Conservation (phyloP, 176 grass and related monocot species). For the Musa itinerans region DNA sequence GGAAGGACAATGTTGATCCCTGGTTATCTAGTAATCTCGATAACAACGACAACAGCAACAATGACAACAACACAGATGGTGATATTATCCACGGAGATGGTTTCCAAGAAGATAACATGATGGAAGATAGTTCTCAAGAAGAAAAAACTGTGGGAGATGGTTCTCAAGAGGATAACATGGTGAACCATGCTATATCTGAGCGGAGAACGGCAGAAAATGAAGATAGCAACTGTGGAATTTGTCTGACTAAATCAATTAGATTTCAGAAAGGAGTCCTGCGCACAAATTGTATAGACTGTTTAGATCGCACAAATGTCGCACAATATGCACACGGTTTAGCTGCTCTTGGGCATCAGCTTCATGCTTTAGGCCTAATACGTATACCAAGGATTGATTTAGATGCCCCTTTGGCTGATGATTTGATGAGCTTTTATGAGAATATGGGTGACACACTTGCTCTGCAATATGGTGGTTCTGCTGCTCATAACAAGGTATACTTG, state of each 20-base stretch:
- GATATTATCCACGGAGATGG: conserved; percentile 32
- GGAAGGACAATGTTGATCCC: background rate
- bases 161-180: conserved; percentile 51
- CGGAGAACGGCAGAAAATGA: conserved; percentile 44
- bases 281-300: conserved; percentile 92
- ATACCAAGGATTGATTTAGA: conserved; percentile 63
- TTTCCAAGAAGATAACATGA: conserved; percentile 56
- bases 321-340: conserved; percentile 89
- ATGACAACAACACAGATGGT: conserved; percentile 27
- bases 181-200: conserved; percentile 47
- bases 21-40: background rate
- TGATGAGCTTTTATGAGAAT: conserved; percentile 75
- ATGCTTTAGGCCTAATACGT: conserved; percentile 41
- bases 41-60: conserved; percentile 25
- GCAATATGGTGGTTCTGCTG: conserved; percentile 85
- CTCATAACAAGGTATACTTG: conserved; percentile 83
- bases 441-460: conserved; percentile 92
- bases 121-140: conserved; percentile 53
- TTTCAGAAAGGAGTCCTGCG: conserved; percentile 79
- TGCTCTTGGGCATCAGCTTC: conserved; percentile 78
- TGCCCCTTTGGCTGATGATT: conserved; percentile 55
- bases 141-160: conserved; percentile 41
- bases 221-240: conserved; percentile 30
- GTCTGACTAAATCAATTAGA: conserved; percentile 34
- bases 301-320: conserved; percentile 96